phyloP scores from a whole-genome alignment of 495 filamentous ascomycete species.

The Aspergillus ellipticus region DNA sequence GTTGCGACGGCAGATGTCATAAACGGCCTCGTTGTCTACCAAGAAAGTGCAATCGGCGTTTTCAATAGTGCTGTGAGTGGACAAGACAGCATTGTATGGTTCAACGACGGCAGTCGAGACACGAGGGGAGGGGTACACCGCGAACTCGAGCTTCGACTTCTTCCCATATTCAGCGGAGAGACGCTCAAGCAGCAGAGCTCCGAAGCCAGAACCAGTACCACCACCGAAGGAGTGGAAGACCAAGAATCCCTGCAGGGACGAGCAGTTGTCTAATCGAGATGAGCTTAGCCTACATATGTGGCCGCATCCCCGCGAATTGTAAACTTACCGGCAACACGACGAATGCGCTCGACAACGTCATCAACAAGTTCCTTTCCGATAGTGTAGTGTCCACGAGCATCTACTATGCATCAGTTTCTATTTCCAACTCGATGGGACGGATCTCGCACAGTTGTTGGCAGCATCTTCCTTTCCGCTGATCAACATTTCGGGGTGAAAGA shows the following conservation, averaged over 20 bases:
- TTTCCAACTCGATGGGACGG: background rate
- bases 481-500: slow-evolving; percentile 85
- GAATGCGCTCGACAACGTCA: slow-evolving; percentile 77
- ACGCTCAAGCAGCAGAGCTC: slow-evolving; percentile 81
- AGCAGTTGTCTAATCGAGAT: slow-evolving; percentile 70
- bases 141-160: slow-evolving; percentile 93
- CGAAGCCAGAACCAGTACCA: slow-evolving; percentile 88
- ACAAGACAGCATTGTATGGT: slow-evolving; percentile 89
- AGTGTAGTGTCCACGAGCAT: slow-evolving; percentile 91
- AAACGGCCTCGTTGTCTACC: slow-evolving; percentile 90
- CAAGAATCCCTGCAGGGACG: slow-evolving; percentile 84
- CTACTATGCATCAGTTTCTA: slow-evolving; percentile 36
- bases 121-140: slow-evolving; percentile 81
- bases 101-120: slow-evolving; percentile 87
- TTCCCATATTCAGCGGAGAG: slow-evolving; percentile 87
- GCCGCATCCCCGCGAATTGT: background rate
- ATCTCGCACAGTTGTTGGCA: slow-evolving; percentile 71
- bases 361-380: slow-evolving; percentile 90
- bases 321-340: slow-evolving; percentile 67
- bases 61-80: slow-evolving; percentile 90
- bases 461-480: slow-evolving; percentile 93
- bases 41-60: slow-evolving; percentile 91
- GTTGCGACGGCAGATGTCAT: slow-evolving; percentile 87
- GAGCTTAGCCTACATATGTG: slow-evolving; percentile 9
- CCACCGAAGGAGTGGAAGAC: slow-evolving; percentile 95